Conservation (phyloP, 2,329 filamentous ascomycete genomes). For the Didymella glomerata region DNA sequence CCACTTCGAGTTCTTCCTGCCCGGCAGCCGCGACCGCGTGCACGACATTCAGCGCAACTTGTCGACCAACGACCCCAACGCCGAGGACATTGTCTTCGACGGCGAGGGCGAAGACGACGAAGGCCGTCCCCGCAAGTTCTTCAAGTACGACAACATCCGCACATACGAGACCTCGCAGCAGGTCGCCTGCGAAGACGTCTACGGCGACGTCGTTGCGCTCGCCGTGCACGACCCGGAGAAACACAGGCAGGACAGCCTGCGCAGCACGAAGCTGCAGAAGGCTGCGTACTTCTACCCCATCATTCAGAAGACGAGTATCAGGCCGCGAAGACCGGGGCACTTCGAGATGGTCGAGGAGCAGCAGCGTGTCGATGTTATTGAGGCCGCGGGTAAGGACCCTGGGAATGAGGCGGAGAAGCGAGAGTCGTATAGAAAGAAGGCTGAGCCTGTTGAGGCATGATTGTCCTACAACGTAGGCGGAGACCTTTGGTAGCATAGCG, state of each 20-base stretch:
- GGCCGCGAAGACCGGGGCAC: constrained; percentile 55
- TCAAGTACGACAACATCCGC: constrained; percentile 65
- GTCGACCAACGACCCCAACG: constrained; percentile 61
- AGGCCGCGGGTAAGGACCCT: constrained; percentile 61
- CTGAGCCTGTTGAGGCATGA: constrained; percentile 49
- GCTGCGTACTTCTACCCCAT: constrained; percentile 71
- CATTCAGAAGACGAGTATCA: constrained; percentile 63
- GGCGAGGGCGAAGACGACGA: constrained; percentile 52
- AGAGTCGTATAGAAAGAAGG: constrained; percentile 54
- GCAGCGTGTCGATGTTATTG: constrained; percentile 62
- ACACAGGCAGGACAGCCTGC: constrained; percentile 48
- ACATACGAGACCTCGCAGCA: constrained; percentile 69
- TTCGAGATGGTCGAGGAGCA: constrained; percentile 53
- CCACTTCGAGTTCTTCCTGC: constrained; percentile 68
- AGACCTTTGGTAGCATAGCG: constrained; percentile 19
- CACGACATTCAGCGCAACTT: constrained; percentile 65
- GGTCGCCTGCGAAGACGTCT: constrained; percentile 60
- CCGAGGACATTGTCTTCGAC: constrained; percentile 54
- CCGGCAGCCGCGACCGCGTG: constrained; percentile 57
- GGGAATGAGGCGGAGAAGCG: constrained; percentile 60
- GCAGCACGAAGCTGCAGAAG: constrained; percentile 52
- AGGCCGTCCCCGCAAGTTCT: constrained; percentile 58
- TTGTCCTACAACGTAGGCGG: neutral
- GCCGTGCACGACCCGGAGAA: constrained; percentile 64
- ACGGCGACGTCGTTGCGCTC: constrained; percentile 64